Evolutionary conservation across 2,329 filamentous ascomycete genomes (phyloP), one percentile per base, ranked within the genome.

Genomic region (Sporothrix mexicana): DNA sequence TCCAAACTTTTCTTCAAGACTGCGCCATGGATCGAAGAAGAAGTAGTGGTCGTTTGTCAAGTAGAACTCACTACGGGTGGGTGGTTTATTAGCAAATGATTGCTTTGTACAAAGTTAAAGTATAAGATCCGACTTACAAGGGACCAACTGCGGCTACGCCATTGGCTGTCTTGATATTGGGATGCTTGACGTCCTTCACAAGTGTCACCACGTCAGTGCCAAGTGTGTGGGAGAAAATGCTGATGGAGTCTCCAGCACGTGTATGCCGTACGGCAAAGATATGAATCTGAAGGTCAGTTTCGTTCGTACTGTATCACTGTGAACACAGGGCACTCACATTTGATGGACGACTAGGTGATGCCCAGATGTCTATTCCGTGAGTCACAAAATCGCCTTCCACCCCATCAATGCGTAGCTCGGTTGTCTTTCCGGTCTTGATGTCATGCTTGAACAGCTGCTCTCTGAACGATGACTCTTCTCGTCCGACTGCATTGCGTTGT

Each of bases 41-140:
- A 72, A 72, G 64, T 72, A 72, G 70, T 72, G 62, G 41, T 72
- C 70, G 15, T 72, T 72, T 13, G 70, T 68, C 9, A 72, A 3
- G 20, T 68, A 72, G 23, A 72, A 72, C 10, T 55, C 51, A 5
- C 67, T 69, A 17, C 3, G 12, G n/a, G 45, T 53, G 15, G 45
- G 15, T 47, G 10, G 45, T 47, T 7, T 12, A 17, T 47, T 47
- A 12, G 12, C 8, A 36, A 36, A 36, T 36, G 30, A 4, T 36
- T 36, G 30, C 30, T 36, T 36, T 36, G 7, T 36, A 7, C 5
- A 36, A 36, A 36, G 7, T 36, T 6, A 4, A 36, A 6, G 30
- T n/a, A 36, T 36, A 36, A 4, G 4, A 36, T 36, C 15, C 8
- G 10, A 51, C 49, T 47, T 59, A 70, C 67, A 70, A 59, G 17